Evolutionary conservation across 768 basidiomycete species (phyloP), one percentile per base, ranked within the genome.

Genomic region (Rhizopogon roseolus): DNA sequence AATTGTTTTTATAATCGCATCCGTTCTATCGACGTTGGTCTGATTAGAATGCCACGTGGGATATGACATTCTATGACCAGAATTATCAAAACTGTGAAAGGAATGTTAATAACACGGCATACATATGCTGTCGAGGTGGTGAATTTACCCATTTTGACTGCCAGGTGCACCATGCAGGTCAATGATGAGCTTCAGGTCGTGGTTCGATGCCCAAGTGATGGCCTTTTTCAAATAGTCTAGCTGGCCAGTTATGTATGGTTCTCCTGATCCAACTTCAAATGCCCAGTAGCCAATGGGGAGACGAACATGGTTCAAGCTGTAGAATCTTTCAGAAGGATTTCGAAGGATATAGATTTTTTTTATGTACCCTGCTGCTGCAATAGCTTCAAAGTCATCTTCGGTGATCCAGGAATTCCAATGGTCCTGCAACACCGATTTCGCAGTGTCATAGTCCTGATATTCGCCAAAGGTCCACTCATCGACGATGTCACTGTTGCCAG

Each of bases 341-440:
- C 40, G 28, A 48, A 17, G 39, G 34, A 45, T 6, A 28, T 53
- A 11, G 25, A 28, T 49, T 22, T 22, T 1, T 22, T 22, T 1
- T 49, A 14, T 11, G 16, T 36, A 51, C 50, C 50, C 50, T 28
- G 50, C 50, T 13, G 46, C 66, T 0, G 73, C 73, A 17, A 91
- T 75, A 74, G 84, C 87, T 4, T 71, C 64, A 73, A 85, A 86
- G 65, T 92, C 90, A 1, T 72, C 66, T 41, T 85, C 78, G 6
- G 69, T 76, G 55, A 92, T 79, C 78, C 84, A 91, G 0, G 71
- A 76, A 64, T 89, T 84, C 87, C 88, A 91, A 67, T 91, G 90
- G 8, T 70, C 65, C 64, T 90, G 85, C 25, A 91, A 27, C 79
- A 79, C 67, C 2, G 76, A 69, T 8, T 75, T 76, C 42, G 84